phyloP scores from a whole-genome alignment of 768 basidiomycete genomes.

The Phylloporus rhodoxanthus region DNA sequence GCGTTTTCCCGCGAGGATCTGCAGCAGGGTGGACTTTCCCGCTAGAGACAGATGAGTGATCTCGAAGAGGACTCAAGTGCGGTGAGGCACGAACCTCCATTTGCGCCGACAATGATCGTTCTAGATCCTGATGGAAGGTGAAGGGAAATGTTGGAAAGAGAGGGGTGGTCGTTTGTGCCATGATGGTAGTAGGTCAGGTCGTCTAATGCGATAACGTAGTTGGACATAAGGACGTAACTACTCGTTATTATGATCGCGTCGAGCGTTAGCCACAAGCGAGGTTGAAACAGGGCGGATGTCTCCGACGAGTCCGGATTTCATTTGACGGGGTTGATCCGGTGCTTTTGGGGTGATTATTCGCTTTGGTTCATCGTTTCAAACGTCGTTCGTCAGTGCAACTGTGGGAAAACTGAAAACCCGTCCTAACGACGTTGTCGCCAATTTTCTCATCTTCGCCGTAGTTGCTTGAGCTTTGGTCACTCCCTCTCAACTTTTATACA shows the following conservation, averaged over 20 bases:
- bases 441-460: not conserved
- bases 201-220: slow-evolving; percentile 32
- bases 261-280: too few species aligned
- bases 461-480: slow-evolving; percentile 16
- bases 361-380: too few species aligned
- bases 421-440: slow-evolving; percentile 1
- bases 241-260: too few species aligned
- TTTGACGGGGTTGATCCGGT: too few species aligned
- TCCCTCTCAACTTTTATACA: slow-evolving; percentile 19
- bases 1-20: slow-evolving; percentile 89
- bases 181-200: slow-evolving; percentile 61
- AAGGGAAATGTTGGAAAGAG: slow-evolving; percentile 62
- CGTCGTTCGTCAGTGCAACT: too few species aligned
- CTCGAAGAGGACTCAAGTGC: not conserved
- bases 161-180: slow-evolving; percentile 35
- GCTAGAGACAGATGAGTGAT: slow-evolving; percentile 37
- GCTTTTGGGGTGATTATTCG: too few species aligned
- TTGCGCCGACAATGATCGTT: slow-evolving; percentile 86
- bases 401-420: not conserved
- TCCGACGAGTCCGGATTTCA: too few species aligned
- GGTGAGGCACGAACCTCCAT: slow-evolving; percentile 63
- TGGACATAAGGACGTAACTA: not conserved
- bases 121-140: slow-evolving; percentile 68
- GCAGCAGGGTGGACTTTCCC: slow-evolving; percentile 93
- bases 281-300: too few species aligned